Conservation (phyloP, 768 basidiomycete genomes). For the Artomyces pyxidatus region DNA sequence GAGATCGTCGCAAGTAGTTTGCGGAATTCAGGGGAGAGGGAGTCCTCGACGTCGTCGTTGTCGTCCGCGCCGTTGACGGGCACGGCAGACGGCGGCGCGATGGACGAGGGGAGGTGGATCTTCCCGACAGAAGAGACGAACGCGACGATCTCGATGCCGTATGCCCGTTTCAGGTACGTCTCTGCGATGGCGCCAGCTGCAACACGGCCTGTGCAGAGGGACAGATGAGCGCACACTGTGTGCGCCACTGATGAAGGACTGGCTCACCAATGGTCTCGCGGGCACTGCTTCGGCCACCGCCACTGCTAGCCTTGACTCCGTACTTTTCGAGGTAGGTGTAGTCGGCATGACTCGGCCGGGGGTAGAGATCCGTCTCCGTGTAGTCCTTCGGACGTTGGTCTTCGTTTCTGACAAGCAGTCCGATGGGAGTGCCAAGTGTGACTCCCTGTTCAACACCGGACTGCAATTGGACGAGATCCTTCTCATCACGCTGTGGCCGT, state of each 20-base stretch:
- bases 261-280: slow-evolving; percentile 87
- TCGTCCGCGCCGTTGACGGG: slow-evolving; percentile 40
- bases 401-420: slow-evolving; percentile 93
- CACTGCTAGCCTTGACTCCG: slow-evolving; percentile 93
- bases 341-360: slow-evolving; percentile 95
- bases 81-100: slow-evolving; percentile 33
- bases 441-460: slow-evolving; percentile 91
- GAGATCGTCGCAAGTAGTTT: slow-evolving; percentile 71
- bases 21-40: slow-evolving; percentile 76
- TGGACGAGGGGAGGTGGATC: slow-evolving; percentile 61
- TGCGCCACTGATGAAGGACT: too few relatives aligned
- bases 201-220: slow-evolving; percentile 60
- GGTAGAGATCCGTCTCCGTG: slow-evolving; percentile 95
- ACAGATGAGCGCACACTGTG: too few relatives aligned
- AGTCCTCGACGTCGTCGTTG: slow-evolving; percentile 56
- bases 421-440: slow-evolving; percentile 96
- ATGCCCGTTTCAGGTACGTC: slow-evolving; percentile 80
- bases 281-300: slow-evolving; percentile 91
- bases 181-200: slow-evolving; percentile 98
- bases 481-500: slow-evolving; percentile 79
- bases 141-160: slow-evolving; percentile 91
- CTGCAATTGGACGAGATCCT: slow-evolving; percentile 88
- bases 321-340: slow-evolving; percentile 98
- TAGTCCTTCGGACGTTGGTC: slow-evolving; percentile 99
- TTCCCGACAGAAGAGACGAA: slow-evolving; percentile 97